Percentiles rank a stretch among this genome's conserved stretches.
Conservation (phyloP, 1,139 yeast genomes). For the Yamadazyma friedrichii region DNA sequence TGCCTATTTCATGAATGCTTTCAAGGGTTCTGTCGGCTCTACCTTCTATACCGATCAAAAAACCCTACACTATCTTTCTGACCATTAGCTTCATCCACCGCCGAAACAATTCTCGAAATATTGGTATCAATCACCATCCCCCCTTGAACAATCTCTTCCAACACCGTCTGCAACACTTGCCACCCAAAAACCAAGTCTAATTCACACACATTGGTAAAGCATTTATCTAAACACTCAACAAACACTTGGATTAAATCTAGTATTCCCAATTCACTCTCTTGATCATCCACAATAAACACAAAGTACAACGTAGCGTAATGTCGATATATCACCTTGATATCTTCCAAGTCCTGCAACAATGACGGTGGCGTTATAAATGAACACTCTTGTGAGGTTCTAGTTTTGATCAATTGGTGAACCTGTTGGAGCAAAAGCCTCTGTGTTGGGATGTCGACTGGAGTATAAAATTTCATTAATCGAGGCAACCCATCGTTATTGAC, state of each 20-base stretch:
- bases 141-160: constrained; percentile 92
- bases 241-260: constrained; percentile 93
- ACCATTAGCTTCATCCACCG: constrained; percentile 62
- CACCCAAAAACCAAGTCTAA: constrained; percentile 94
- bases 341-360: constrained; percentile 67
- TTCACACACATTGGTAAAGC: constrained; percentile 94
- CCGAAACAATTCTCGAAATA: constrained; percentile 77
- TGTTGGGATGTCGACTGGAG: constrained; percentile 79
- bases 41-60: constrained; percentile 9
- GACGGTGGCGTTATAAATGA: constrained; percentile 83
- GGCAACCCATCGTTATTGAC: constrained; percentile 94
- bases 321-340: constrained; percentile 86
- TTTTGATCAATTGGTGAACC: constrained; percentile 67
- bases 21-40: too few species aligned
- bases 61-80: constrained; percentile 30
- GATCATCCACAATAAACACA: constrained; percentile 93
- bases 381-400: constrained; percentile 70
- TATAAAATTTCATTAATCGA: constrained; percentile 85
- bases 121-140: constrained; percentile 99
- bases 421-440: constrained; percentile 74
- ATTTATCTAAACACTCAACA: constrained; percentile 89
- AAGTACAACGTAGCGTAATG: constrained; percentile 94
- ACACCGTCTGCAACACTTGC: constrained; percentile 91
- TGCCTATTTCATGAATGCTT: too few species aligned
- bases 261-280: constrained; percentile 92